Evolutionary conservation across 1,284 basidiomycete genomes (phyloP).

Genomic region (Sporisorium scitamineum): DNA sequence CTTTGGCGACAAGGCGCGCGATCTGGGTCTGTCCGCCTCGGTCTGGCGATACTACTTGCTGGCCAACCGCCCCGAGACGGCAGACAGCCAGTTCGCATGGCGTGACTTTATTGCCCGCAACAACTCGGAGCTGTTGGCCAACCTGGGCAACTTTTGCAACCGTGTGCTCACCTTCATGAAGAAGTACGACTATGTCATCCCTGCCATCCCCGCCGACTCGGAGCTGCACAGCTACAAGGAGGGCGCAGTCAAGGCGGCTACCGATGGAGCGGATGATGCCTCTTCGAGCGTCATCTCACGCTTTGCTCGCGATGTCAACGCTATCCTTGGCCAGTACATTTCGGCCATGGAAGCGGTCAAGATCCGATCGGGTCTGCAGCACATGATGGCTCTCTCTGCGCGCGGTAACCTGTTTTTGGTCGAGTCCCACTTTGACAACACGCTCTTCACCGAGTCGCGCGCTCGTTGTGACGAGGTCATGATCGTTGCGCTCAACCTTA

Average conservation of each 20-base stretch:
- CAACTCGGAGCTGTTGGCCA: conserved; percentile 94
- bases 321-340: conserved; percentile 82
- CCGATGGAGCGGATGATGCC: conserved; percentile 32
- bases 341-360: conserved; percentile 92
- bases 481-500: conserved; percentile 88
- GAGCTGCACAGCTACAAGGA: conserved; percentile 53
- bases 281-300: conserved; percentile 45
- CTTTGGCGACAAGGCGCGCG: conserved; percentile 92
- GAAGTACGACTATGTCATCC: conserved; percentile 84
- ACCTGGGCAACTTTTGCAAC: conserved; percentile 99
- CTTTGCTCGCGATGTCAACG: conserved; percentile 86
- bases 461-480: conserved; percentile 89
- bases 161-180: conserved; percentile 92
- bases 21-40: conserved; percentile 89
- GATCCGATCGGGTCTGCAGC: conserved; percentile 85
- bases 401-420: conserved; percentile 96
- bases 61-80: conserved; percentile 90
- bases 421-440: conserved; percentile 89
- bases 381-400: conserved; percentile 88
- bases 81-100: conserved; percentile 98
- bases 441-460: conserved; percentile 83
- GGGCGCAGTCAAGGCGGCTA: conserved; percentile 36
- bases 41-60: conserved; percentile 99
- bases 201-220: conserved; percentile 48
- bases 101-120: conserved; percentile 92